Evolutionary conservation across 2,329 filamentous ascomycete genomes (phyloP).

Genomic region (Apiospora marii): DNA sequence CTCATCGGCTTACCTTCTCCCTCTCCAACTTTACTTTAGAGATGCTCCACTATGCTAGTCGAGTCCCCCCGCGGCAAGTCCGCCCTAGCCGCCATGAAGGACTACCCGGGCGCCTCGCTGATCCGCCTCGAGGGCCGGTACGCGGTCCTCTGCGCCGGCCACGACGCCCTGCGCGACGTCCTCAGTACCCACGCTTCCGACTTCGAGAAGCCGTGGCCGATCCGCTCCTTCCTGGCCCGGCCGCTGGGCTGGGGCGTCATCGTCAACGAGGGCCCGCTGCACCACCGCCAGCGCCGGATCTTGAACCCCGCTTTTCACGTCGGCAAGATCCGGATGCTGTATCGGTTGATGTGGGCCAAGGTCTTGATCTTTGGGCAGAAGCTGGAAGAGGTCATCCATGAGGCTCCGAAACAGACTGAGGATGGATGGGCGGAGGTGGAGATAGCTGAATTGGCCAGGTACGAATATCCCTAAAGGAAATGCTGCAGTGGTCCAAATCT

Average conservation of each 20-base stretch:
- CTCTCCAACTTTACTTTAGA: background rate
- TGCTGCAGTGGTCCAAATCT: too few relatives aligned
- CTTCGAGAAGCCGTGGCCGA: slow-evolving; percentile 67
- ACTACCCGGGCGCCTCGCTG: background rate
- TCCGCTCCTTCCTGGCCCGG: slow-evolving; percentile 64
- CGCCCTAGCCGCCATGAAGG: background rate
- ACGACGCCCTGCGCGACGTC: slow-evolving; percentile 73
- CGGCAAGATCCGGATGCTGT: background rate
- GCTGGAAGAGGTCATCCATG: slow-evolving; percentile 82
- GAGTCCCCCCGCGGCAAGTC: slow-evolving; percentile 7
- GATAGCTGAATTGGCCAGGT: background rate
- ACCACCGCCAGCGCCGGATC: slow-evolving; percentile 67
- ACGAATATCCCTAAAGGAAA: too few relatives aligned
- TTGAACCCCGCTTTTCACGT: slow-evolving; percentile 70
- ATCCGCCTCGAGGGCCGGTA: slow-evolving; percentile 28
- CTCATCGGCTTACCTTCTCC: too few relatives aligned
- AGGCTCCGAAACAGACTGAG: background rate
- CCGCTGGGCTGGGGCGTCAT: slow-evolving; percentile 77
- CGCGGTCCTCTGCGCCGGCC: slow-evolving; percentile 54
- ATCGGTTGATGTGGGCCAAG: background rate
- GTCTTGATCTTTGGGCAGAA: slow-evolving; percentile 70
- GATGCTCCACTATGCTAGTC: background rate
- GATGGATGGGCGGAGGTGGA: background rate
- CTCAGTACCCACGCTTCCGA: slow-evolving; percentile 74
- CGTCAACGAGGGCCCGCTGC: slow-evolving; percentile 87